phyloP scores from a whole-genome alignment of 2,329 filamentous ascomycete genomes.

The Trichoderma afroharzianum region DNA sequence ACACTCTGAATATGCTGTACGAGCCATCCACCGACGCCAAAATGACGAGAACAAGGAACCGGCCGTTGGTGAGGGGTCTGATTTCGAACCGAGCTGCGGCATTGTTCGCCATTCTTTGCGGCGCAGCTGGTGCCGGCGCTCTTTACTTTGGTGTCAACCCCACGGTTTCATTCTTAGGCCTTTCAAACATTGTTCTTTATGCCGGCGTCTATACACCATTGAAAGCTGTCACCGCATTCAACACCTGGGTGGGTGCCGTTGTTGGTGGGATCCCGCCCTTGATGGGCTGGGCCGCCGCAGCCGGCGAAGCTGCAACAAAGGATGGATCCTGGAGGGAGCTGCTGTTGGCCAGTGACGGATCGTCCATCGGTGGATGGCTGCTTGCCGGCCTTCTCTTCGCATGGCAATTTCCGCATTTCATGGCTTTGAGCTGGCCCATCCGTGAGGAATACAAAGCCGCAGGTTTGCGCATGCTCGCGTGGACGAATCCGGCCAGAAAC shows the following conservation, averaged over 20 bases:
- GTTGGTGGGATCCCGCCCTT: slow-evolving; percentile 91
- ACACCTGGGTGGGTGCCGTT: slow-evolving; percentile 92
- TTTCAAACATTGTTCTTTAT: slow-evolving; percentile 82
- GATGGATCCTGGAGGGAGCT: slow-evolving; percentile 76
- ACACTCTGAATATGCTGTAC: slow-evolving; percentile 96
- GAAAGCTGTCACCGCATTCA: slow-evolving; percentile 80
- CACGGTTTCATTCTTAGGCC: slow-evolving; percentile 82
- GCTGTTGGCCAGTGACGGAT: slow-evolving; percentile 62
- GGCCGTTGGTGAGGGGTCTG: slow-evolving; percentile 80
- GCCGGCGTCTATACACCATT: slow-evolving; percentile 90
- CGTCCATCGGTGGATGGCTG: slow-evolving; percentile 77
- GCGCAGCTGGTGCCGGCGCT: slow-evolving; percentile 62
- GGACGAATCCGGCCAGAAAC: slow-evolving; percentile 83
- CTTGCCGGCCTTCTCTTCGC: slow-evolving; percentile 80
- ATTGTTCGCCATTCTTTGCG: slow-evolving; percentile 74
- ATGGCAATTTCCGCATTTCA: slow-evolving; percentile 99
- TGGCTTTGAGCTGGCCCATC: slow-evolving; percentile 85
- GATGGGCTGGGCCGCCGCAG: slow-evolving; percentile 97
- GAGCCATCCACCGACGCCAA: slow-evolving; percentile 85
- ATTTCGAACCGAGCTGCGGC: slow-evolving; percentile 68
- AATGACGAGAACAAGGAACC: slow-evolving; percentile 89
- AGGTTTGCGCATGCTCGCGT: slow-evolving; percentile 71
- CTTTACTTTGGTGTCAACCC: slow-evolving; percentile 92
- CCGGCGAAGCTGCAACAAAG: slow-evolving; percentile 76
- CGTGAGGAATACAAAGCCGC: slow-evolving; percentile 79